Evolutionary conservation across 306 rosid genomes (phyloP), one percentile per base, ranked within the genome.

Genomic region (Hylodesmum podocarpum): DNA sequence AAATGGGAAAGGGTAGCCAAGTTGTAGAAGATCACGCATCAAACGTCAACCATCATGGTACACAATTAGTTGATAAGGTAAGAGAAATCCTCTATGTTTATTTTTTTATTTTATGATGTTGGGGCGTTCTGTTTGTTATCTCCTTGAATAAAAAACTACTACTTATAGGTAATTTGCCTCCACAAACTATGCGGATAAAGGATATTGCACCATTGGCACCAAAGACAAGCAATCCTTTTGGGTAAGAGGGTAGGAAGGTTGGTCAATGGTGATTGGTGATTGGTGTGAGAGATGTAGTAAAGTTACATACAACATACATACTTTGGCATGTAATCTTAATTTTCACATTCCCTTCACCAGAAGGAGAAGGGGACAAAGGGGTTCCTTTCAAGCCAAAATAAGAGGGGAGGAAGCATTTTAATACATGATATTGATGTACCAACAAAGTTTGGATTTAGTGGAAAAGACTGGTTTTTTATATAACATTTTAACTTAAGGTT

Each of bases 151-250:
- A 39, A 39, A 10, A 39, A 39, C 14, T 10, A 39, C 3, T n/a
- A 47, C 54, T 9, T 51, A 51, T 34, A 27, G 59, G 64, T 33
- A 66, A 65, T 53, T 77, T 27, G 58, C 2, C 67, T 57, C 66
- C 28, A 78, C 29, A 41, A 54, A 54, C 41, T 18, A 65, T 64
- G 66, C 33, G 29, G 74, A 77, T 66, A 62, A 55, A 29, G 69
- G 61, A 55, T 78, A 57, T 62, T 29, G 21, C 6, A 68, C 40
- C 47, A 43, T 41, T 69, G 76, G 70, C 76, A 78, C 47, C 24
- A 70, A 70, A 69, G 64, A 69, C 51, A 69, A 78, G 62, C 33
- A 78, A 46, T 37, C 72, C 40, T 16, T 69, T 70, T 27, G 74
- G 54, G 43, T 65, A 37, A 13, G 73, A 54, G 81, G 73, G 15